Evolutionary conservation across 78 protist genomes (phyloP).

Genomic region (Speleostelium caveatum): DNA sequence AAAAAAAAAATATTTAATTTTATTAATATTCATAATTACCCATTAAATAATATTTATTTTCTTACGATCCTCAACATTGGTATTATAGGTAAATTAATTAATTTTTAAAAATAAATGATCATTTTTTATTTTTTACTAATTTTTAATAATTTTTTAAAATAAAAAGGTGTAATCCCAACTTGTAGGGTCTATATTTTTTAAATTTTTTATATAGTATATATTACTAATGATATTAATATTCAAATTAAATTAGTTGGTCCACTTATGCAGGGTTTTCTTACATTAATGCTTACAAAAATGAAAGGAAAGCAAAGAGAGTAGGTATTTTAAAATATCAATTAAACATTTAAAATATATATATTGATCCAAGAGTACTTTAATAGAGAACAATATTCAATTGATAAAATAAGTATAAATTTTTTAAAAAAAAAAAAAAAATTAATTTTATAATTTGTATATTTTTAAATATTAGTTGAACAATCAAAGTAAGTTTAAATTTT

Average conservation of each 20-base stretch:
- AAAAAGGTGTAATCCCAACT: background rate
- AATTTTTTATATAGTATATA: background rate
- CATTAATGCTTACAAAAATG: background rate
- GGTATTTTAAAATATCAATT: background rate
- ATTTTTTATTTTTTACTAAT: too few relatives aligned
- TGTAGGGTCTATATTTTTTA: background rate
- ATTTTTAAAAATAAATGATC: too few relatives aligned
- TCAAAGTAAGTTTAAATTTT: background rate
- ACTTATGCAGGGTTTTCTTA: background rate
- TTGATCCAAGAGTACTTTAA: too few relatives aligned
- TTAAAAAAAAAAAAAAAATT: too few relatives aligned
- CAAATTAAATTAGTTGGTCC: slow-evolving; percentile 4
- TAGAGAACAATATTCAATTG: too few relatives aligned
- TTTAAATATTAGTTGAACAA: background rate
- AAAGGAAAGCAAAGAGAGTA: background rate
- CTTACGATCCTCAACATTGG: too few relatives aligned
- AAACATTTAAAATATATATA: background rate
- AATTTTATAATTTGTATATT: background rate
- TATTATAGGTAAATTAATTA: too few relatives aligned
- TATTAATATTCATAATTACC: too few relatives aligned
- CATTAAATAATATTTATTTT: too few relatives aligned
- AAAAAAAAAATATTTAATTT: too few relatives aligned
- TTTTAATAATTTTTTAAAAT: too few relatives aligned
- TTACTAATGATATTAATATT: background rate
- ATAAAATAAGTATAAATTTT: too few relatives aligned